These are phyloP conservation scores for Tardiomyces blankii DNA, from an alignment of 1,139 yeast genomes.

Conservation along the genomic window DNA sequence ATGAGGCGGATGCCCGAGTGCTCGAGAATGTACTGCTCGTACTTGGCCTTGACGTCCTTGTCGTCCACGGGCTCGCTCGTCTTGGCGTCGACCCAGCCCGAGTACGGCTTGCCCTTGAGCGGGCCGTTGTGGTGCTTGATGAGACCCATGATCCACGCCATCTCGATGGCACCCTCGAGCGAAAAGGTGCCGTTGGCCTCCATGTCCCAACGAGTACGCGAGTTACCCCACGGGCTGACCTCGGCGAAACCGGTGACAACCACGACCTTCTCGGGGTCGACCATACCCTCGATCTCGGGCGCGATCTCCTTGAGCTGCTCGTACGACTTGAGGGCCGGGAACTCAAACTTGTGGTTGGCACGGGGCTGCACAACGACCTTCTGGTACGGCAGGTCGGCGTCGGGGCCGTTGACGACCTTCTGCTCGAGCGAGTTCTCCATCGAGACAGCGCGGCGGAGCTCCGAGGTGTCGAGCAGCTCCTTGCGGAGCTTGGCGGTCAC, in stretches of 20 bases:
- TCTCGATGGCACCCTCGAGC: conserved; percentile 96
- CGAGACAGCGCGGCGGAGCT: conserved; percentile 90
- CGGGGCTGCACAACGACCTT: conserved; percentile 76
- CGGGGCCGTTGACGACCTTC: conserved; percentile 81
- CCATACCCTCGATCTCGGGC: conserved; percentile 72
- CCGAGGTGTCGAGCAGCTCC: conserved; percentile 76
- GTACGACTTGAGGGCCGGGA: conserved; percentile 79
- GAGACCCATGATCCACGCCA: conserved; percentile 99
- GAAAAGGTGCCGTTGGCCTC: conserved; percentile 92
- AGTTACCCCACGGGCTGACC: conserved; percentile 99
- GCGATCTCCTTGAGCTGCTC: conserved; percentile 59
- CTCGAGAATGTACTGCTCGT: conserved; percentile 76
- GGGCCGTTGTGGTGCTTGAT: conserved; percentile 90
- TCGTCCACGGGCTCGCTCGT: conserved; percentile 90
- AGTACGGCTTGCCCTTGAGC: conserved; percentile 75
- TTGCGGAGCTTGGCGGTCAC: conserved; percentile 72
- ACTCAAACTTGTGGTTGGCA: conserved; percentile 86
- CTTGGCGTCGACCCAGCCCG: conserved; percentile 97
- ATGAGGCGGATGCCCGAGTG: conserved; percentile 95
- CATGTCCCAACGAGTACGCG: conserved; percentile 99
- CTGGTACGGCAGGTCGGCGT: conserved; percentile 77
- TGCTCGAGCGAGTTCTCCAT: conserved; percentile 89
- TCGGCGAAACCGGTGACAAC: conserved; percentile 97
- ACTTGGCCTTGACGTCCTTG: conserved; percentile 81
- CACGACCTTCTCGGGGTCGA: conserved; percentile 82